Conservation (phyloP, 345 rosid genomes). For the Populus deltoides region DNA sequence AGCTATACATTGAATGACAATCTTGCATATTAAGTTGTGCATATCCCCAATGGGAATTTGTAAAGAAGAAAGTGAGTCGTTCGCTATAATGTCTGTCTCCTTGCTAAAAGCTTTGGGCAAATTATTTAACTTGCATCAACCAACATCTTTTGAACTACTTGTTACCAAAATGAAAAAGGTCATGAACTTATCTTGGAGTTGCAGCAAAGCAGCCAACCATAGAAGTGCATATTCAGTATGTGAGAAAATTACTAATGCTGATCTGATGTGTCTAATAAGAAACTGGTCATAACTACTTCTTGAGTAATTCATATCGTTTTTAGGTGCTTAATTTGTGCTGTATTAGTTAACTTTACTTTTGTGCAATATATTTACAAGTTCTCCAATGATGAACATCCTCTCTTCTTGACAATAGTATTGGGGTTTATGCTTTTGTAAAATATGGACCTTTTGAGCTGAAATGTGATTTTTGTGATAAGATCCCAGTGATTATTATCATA, state of each 20-base stretch:
- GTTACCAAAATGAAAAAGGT: not conserved
- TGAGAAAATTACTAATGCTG: too few species aligned
- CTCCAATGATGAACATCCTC: not conserved
- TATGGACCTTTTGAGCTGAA: not conserved
- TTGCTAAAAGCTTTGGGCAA: not conserved
- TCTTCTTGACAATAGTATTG: not conserved
- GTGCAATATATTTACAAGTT: not conserved
- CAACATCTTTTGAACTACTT: not conserved
- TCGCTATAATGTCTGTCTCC: too few species aligned
- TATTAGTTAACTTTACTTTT: not conserved
- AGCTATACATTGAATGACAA: too few species aligned
- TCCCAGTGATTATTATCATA: not conserved
- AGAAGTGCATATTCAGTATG: too few species aligned
- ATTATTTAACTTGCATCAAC: not conserved
- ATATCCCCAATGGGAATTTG: too few species aligned
- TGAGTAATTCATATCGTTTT: not conserved
- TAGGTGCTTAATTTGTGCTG: not conserved
- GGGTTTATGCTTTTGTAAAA: not conserved
- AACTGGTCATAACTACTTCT: not conserved
- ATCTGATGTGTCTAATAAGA: not conserved
- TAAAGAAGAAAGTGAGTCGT: too few species aligned
- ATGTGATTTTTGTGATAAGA: not conserved
- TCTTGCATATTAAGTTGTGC: too few species aligned
- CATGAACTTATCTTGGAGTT: too few species aligned
- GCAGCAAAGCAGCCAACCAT: too few species aligned